These are phyloP conservation scores for Acanthamoeba sp. DNA, from an alignment of 208 protist genomes.

Conservation along the genomic window DNA sequence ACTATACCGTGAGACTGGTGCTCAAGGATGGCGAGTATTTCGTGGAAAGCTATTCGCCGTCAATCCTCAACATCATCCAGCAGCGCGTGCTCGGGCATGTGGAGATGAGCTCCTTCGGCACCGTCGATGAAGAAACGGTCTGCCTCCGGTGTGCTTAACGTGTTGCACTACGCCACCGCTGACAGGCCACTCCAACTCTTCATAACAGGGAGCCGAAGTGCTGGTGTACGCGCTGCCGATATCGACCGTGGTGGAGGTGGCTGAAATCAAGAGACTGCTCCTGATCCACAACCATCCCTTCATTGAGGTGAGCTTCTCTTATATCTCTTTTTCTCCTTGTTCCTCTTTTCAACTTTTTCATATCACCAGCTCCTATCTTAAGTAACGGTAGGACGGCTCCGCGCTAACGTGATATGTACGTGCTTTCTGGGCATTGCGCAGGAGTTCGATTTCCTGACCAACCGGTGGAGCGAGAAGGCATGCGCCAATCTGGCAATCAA, in stretches of 20 bases:
- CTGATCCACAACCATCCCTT: slow-evolving; percentile 37
- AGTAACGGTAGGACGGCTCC: no score
- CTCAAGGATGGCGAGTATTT: slow-evolving; percentile 88
- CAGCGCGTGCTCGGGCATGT: slow-evolving; percentile 19
- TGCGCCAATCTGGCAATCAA: slow-evolving; percentile 69
- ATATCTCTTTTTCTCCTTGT: no score
- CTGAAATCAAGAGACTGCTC: slow-evolving; percentile 50
- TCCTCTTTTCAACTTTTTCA: no score
- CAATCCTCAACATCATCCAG: slow-evolving; percentile 76
- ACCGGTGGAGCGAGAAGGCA: slow-evolving; percentile 51
- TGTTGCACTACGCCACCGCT: background rate
- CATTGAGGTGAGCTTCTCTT: background rate
- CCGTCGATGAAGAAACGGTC: slow-evolving; percentile 12
- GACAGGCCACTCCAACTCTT: background rate
- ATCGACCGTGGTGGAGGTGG: background rate
- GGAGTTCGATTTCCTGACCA: slow-evolving; percentile 67
- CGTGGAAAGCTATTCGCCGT: slow-evolving; percentile 85
- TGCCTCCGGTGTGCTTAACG: background rate
- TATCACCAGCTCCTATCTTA: no score
- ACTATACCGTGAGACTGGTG: slow-evolving; percentile 90
- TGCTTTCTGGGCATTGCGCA: background rate
- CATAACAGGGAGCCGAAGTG: background rate
- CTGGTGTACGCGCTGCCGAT: slow-evolving; percentile 29
- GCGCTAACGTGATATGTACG: background rate
- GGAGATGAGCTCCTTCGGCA: background rate